Percentiles rank a stretch among this genome's conserved stretches.
Evolutionary conservation across 495 filamentous ascomycete genomes (phyloP).

Genomic region (Staphylotrichum longicolle): DNA sequence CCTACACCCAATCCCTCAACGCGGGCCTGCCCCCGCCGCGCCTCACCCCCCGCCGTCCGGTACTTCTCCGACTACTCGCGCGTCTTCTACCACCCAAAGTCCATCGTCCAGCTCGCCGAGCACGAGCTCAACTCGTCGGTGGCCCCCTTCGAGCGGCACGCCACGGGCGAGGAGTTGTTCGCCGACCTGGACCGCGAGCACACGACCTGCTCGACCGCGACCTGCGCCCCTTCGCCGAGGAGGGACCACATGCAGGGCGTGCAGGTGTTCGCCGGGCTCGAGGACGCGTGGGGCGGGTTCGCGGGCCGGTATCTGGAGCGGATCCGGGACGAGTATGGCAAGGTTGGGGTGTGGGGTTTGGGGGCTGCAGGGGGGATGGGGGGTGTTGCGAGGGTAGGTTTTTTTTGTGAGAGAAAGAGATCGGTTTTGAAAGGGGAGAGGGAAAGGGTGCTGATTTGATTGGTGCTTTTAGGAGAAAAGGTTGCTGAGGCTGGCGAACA

Average conservation of each 20-base stretch:
- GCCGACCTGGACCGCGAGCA: slow-evolving; percentile 74
- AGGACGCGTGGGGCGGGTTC: slow-evolving; percentile 96
- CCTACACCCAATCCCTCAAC: slow-evolving; percentile 78
- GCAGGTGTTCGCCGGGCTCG: slow-evolving; percentile 72
- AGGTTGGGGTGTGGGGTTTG: slow-evolving; percentile 79
- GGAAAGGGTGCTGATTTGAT: slow-evolving; percentile 17
- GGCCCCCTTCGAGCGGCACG: slow-evolving; percentile 77
- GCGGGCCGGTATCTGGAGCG: slow-evolving; percentile 73
- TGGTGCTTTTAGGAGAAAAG: background rate
- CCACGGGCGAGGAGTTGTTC: slow-evolving; percentile 80
- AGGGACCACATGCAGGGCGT: slow-evolving; percentile 90
- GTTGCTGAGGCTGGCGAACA: slow-evolving; percentile 58
- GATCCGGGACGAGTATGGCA: slow-evolving; percentile 86
- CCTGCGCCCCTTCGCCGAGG: slow-evolving; percentile 80
- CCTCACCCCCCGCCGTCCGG: slow-evolving; percentile 69
- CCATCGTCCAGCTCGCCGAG: slow-evolving; percentile 83
- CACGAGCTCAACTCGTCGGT: slow-evolving; percentile 70
- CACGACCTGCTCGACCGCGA: slow-evolving; percentile 85
- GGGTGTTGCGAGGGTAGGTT: slow-evolving; percentile 57
- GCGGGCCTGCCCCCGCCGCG: slow-evolving; percentile 58
- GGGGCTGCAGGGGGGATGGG: slow-evolving; percentile 66
- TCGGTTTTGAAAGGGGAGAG: no score
- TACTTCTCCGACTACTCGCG: slow-evolving; percentile 97
- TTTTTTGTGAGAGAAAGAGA: slow-evolving; percentile 12
- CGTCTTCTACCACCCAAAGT: slow-evolving; percentile 87